Evolutionary conservation across 2,329 filamentous ascomycete species (phyloP), one percentile per base, ranked within the genome.

Genomic region (Hymenoscyphus salicellus): DNA sequence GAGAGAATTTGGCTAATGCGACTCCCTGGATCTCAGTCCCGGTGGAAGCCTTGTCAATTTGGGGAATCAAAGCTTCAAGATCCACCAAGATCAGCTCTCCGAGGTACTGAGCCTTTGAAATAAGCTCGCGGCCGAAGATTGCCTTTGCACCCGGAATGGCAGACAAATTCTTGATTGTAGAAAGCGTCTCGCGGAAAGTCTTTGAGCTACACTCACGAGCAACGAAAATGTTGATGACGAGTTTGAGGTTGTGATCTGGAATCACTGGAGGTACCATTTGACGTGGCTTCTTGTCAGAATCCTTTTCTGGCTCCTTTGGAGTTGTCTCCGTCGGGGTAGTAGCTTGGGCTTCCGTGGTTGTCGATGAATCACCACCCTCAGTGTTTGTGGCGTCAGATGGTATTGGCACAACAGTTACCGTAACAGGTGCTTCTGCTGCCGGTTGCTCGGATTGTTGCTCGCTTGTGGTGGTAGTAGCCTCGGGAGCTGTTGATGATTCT

Each of bases 91-190:
- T 96, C 62, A 91, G 89, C 72, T 92, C 87, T 71, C 92, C 96
- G 32, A 99, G 81, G 59, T 87, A 82, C 72, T 94, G 91, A 58
- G 95, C 93, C 77, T 97, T 94, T 58, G 86, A 85, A 65, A 97
- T 91, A 60, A 99, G 84, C 78, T 99, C 94, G 70, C 91, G 89
- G n/a, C 95, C 95, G 76, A 99, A 98, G 11, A 92, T 84, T 61
- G 90, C 86, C 78, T 96, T 95, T 20, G 94, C 93, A 14, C 90
- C 92, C 17, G 94, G 93, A 66, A 99, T 95, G 46, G 91, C 89
- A 5, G 93, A 98, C 55, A 99, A 84, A 74, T 98, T 97, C 80
- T 97, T 98, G 81, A 99, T 97, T n/a, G 96, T 96, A 17, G 94
- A 95, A 62, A 99, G 85, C 0, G 95, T 98, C 77, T 98, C 96